phyloP scores from a whole-genome alignment of 257 asterid genomes.

The Cruciata laevipes region DNA sequence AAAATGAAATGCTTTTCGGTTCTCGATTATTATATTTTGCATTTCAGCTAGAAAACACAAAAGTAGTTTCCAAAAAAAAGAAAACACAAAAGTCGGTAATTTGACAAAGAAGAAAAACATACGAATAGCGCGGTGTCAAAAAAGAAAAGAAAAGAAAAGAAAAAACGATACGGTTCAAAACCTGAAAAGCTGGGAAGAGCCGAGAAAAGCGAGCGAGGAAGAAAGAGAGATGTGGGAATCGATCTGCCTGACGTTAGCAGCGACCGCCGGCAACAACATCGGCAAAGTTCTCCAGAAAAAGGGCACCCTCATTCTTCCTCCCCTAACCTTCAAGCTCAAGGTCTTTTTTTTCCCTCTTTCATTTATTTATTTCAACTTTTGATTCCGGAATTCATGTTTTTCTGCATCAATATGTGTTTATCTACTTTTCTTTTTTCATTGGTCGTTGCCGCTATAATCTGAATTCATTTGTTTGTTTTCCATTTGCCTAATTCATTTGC shows the following conservation, averaged over 20 bases:
- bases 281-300: conserved; percentile 98
- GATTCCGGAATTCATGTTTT: background rate
- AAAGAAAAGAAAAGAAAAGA: background rate
- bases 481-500: background rate
- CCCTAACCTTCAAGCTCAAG: conserved; percentile 95
- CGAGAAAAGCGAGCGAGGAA: background rate
- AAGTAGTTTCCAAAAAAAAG: too few relatives aligned
- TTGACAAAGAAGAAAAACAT: background rate
- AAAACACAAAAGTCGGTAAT: too few relatives aligned
- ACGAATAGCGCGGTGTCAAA: background rate
- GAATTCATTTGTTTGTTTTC: background rate
- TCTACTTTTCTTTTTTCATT: background rate
- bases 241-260: conserved; percentile 77
- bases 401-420: background rate
- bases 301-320: conserved; percentile 98
- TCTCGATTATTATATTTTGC: too few relatives aligned
- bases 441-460: too few relatives aligned
- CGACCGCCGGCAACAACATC: conserved; percentile 97
- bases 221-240: conserved; percentile 88
- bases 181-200: conserved; percentile 13
- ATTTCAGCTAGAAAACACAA: too few relatives aligned
- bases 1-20: too few relatives aligned
- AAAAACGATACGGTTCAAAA: background rate
- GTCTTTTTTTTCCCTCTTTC: conserved; percentile 15
- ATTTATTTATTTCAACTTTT: background rate